Percentiles rank a stretch among this genome's conserved stretches.
These are phyloP conservation scores for Phytophthora hibernalis DNA, from an alignment of 352 stramenopile species.

Conservation along the genomic window DNA sequence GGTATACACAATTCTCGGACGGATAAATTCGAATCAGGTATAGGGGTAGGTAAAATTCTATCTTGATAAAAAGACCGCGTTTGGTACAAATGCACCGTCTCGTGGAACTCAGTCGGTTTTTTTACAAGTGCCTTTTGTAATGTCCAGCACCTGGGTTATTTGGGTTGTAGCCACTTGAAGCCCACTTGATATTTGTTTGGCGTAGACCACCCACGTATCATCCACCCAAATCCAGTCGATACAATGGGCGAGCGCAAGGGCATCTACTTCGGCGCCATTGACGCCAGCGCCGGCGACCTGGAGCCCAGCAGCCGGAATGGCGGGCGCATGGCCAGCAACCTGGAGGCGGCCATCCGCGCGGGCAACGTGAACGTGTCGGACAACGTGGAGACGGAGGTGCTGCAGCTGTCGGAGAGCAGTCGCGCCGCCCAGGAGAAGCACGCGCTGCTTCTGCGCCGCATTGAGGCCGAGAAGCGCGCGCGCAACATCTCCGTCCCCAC, in stretches of 20 bases:
- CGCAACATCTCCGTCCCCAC: constrained; percentile 94
- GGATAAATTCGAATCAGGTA: no score
- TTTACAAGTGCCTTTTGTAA: no score
- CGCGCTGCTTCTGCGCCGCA: constrained; percentile 80
- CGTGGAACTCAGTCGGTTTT: no score
- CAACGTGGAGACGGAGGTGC: constrained; percentile 80
- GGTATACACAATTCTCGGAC: no score
- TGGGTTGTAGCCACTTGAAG: no score
- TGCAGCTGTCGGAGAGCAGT: constrained; percentile 88
- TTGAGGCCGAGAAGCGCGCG: constrained; percentile 93
- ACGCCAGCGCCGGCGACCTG: constrained; percentile 40
- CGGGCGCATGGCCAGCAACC: constrained; percentile 33
- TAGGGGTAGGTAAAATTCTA: no score
- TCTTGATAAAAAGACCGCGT: no score
- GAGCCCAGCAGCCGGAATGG: constrained; percentile 48
- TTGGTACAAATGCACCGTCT: no score
- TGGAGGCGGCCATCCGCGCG: constrained; percentile 76
- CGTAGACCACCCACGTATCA: no score
- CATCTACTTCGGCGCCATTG: constrained; percentile 88
- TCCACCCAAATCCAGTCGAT: no score
- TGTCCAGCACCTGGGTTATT: no score
- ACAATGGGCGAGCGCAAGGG: constrained; percentile 70
- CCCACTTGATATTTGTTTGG: no score
- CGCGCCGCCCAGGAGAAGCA: constrained; percentile 88
- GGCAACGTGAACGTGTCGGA: constrained; percentile 87